These are phyloP conservation scores for Sporothrix protearum DNA, from an alignment of 2,329 filamentous ascomycete genomes.

Conservation along the genomic window DNA sequence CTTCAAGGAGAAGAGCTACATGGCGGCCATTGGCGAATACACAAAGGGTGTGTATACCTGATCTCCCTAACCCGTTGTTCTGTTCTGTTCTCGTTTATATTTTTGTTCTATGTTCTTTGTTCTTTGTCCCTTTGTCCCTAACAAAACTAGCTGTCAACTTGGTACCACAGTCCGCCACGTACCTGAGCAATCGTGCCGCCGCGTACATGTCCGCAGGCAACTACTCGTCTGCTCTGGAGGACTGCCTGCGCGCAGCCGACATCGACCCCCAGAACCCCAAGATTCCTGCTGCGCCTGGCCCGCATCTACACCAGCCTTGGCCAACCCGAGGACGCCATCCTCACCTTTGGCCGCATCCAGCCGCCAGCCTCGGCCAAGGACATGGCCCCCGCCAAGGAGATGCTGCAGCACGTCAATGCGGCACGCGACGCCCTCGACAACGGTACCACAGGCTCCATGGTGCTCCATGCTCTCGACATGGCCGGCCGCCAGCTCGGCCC, in stretches of 20 bases:
- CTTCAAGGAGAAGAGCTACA: conserved; percentile 92
- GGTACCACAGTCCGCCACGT: conserved; percentile 80
- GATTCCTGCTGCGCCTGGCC: conserved; percentile 81
- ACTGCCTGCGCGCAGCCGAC: conserved; percentile 77
- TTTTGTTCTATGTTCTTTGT: too few relatives aligned
- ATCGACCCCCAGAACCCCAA: conserved; percentile 84
- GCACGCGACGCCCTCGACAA: conserved; percentile 73
- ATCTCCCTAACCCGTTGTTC: too few relatives aligned
- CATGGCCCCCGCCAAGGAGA: conserved; percentile 74
- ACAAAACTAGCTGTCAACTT: conserved; percentile 70
- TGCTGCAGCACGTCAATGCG: conserved; percentile 75
- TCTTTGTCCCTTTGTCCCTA: not conserved
- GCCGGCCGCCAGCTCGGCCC: conserved; percentile 75
- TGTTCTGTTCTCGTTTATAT: not conserved
- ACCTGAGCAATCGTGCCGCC: conserved; percentile 90
- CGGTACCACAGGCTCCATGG: conserved; percentile 84
- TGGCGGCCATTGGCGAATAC: conserved; percentile 85
- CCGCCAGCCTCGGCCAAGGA: conserved; percentile 82
- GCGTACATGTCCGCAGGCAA: conserved; percentile 86
- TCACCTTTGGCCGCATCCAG: conserved; percentile 74
- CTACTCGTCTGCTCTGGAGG: conserved; percentile 76
- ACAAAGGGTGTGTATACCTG: conserved; percentile 89
- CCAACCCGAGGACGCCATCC: conserved; percentile 79
- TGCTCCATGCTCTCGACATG: conserved; percentile 83
- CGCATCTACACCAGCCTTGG: conserved; percentile 87